phyloP scores from a whole-genome alignment of 2,329 filamentous ascomycete species.

The Exophiala sp. region DNA sequence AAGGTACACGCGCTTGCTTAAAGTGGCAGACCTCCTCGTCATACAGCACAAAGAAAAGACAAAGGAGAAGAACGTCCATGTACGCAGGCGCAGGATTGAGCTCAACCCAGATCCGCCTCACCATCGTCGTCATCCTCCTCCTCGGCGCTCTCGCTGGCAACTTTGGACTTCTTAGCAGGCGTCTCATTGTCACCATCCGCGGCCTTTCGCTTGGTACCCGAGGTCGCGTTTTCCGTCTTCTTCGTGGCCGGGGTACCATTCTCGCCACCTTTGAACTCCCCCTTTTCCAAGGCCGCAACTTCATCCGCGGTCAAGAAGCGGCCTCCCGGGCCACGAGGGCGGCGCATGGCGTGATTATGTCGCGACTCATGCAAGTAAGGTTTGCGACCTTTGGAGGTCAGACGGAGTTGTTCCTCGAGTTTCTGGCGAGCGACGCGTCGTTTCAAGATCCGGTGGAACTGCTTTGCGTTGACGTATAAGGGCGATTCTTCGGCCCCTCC shows the following conservation, averaged over 20 bases:
- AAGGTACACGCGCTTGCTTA: slow-evolving; percentile 28
- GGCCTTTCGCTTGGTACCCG: slow-evolving; percentile 49
- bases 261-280: slow-evolving; percentile 35
- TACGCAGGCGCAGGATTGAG: neutral
- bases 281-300: slow-evolving; percentile 78
- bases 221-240: slow-evolving; percentile 31
- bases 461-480: slow-evolving; percentile 96
- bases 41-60: slow-evolving; percentile 23
- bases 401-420: slow-evolving; percentile 81
- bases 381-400: slow-evolving; percentile 93
- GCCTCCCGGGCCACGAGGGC: slow-evolving; percentile 86
- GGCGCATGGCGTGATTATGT: slow-evolving; percentile 96
- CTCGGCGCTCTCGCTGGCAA: slow-evolving; percentile 44
- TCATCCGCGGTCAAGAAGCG: slow-evolving; percentile 96
- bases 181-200: slow-evolving; percentile 42
- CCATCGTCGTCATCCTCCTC: slow-evolving; percentile 52
- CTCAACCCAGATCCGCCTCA: slow-evolving; percentile 40
- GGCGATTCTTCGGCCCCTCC: slow-evolving; percentile 78
- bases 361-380: slow-evolving; percentile 95
- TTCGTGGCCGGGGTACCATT: slow-evolving; percentile 31
- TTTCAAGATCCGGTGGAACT: slow-evolving; percentile 96
- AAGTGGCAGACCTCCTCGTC: slow-evolving; percentile 20
- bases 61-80: slow-evolving; percentile 6
- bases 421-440: slow-evolving; percentile 86
- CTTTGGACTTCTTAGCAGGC: slow-evolving; percentile 48